Percentiles rank a stretch among this genome's conserved stretches.
Conservation (phyloP, 768 basidiomycete genomes). For the Amanita muscaria region DNA sequence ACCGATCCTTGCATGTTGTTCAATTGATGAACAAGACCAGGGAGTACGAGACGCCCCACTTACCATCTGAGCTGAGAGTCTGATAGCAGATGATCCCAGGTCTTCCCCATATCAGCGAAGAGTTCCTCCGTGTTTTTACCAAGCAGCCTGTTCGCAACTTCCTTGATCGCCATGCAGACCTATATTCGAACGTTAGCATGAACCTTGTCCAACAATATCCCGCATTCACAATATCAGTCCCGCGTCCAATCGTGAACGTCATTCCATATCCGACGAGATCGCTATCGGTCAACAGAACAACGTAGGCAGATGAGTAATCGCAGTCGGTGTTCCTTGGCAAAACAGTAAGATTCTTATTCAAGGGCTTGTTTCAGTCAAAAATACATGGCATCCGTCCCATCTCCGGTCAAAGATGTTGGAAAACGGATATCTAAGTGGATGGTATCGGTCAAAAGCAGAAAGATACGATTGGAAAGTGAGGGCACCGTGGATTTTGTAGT, state of each 20-base stretch:
- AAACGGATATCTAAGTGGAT: constrained; percentile 68
- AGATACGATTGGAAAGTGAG: no score
- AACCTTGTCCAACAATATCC: background rate
- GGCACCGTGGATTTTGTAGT: no score
- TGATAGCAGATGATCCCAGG: constrained; percentile 80
- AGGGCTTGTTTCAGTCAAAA: background rate
- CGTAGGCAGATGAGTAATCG: constrained; percentile 92
- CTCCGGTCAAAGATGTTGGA: constrained; percentile 84
- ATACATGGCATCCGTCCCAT: constrained; percentile 91
- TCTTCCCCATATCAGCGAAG: constrained; percentile 84
- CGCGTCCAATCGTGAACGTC: constrained; percentile 92
- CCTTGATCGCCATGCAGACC: constrained; percentile 77
- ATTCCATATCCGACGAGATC: constrained; percentile 83
- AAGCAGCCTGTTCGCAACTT: constrained; percentile 72
- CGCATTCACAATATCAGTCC: constrained; percentile 79
- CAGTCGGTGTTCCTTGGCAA: constrained; percentile 82
- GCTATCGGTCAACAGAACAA: constrained; percentile 67
- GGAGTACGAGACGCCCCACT: constrained; percentile 16
- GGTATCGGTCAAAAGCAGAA: no score
- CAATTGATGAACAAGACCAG: background rate
- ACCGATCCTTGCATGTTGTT: constrained; percentile 51
- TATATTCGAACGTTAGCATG: constrained; percentile 17
- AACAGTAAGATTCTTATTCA: background rate
- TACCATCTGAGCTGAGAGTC: constrained; percentile 91
- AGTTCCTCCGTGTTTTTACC: constrained; percentile 76